These are phyloP conservation scores for Auxenochlorella pyrenoidosa DNA, from an alignment of 139 green algal species.

Conservation along the genomic window DNA sequence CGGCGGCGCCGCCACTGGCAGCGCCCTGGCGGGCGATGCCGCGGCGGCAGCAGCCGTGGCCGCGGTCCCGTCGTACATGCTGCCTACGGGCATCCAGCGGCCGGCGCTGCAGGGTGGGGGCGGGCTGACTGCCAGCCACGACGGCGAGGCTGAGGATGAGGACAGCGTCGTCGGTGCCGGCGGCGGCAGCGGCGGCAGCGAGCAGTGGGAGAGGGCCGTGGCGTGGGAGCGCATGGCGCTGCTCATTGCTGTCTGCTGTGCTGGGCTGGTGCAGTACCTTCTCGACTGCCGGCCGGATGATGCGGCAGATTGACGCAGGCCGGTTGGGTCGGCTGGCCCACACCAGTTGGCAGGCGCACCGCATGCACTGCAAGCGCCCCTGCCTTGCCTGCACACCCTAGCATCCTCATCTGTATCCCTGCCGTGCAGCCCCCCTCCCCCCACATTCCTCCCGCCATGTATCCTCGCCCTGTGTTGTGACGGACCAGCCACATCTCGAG, in stretches of 20 bases:
- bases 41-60: not conserved
- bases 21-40: too few species aligned
- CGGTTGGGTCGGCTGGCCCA: too few species aligned
- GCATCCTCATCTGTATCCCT: too few species aligned
- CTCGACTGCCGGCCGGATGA: conserved; percentile 16
- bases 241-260: conserved; percentile 21
- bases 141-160: not conserved
- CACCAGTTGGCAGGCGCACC: too few species aligned
- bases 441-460: too few species aligned
- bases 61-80: conserved; percentile 20
- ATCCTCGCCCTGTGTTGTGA: too few species aligned
- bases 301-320: not conserved
- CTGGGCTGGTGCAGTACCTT: conserved; percentile 20
- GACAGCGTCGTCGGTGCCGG: not conserved
- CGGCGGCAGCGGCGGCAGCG: not conserved
- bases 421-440: too few species aligned
- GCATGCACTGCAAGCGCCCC: too few species aligned
- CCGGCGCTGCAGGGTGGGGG: not conserved
- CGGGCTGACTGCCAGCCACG: not conserved
- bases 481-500: too few species aligned
- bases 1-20: too few species aligned
- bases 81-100: conserved; percentile 17
- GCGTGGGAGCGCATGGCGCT: conserved; percentile 30
- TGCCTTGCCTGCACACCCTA: too few species aligned
- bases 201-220: not conserved